Evolutionary conservation across 352 stramenopile genomes (phyloP), one percentile per base, ranked within the genome.

Genomic region (Pythium oligandrum): DNA sequence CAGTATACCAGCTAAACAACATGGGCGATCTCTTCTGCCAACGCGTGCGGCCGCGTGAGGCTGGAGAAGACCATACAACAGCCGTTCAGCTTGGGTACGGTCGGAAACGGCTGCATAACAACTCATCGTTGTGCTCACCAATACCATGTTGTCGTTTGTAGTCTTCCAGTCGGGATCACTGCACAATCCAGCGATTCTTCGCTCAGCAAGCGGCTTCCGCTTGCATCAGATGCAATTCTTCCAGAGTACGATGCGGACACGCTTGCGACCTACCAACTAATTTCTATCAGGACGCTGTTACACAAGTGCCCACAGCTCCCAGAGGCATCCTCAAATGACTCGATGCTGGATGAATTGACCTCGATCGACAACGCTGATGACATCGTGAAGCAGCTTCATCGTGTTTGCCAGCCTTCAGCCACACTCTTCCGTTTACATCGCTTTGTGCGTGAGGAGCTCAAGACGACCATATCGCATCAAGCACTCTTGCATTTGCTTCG

Each of bases 1-100:
- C 6, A 7, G 52, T 51, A 68, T 91, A 87, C 43, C 74, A 88
- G 51, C 47, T 91, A n/a, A 91, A 77, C 52, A 74, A 61, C 51
- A 44, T 85, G 30, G 80, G 80, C 3, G 80, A 91, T 47, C 40
- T 91, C 2, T 86, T 76, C 50, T 82, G 70, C 4, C 80, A 90
- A 53, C 59, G 58, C 7, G 69, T 90, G 30, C 70, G 66, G 42
- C 49, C 51, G 12, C 67, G 59, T 35, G 63, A 46, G 26, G 51
- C 70, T 6, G 64, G 54, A 17, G 74, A 70, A 40, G 55, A 59
- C 6, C 84, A 87, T 39, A 50, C 66, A 11, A 57, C 66, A 8
- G 73, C 73, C 26, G 63, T 90, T 44, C 80, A 88, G 46, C 43
- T 63, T 2, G 66, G 78, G 80, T 90, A 77, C 58, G 79, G 76